Conservation (phyloP, 306 rosid species). For the Ceratonia siliqua region DNA sequence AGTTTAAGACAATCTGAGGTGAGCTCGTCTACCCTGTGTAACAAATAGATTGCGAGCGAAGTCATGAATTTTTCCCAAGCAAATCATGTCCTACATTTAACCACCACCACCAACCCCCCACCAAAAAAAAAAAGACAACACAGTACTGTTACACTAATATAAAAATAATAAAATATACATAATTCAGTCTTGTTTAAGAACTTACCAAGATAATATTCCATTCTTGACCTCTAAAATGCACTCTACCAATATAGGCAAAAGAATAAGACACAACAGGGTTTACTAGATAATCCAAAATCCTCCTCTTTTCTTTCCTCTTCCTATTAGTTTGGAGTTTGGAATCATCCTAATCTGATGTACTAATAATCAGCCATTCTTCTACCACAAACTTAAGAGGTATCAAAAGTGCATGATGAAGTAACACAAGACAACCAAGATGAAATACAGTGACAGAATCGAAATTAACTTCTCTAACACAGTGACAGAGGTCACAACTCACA, state of each 20-base stretch:
- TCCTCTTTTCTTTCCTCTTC: neutral
- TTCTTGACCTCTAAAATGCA: neutral
- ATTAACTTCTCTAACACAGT: conserved; percentile 7
- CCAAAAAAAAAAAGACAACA: neutral
- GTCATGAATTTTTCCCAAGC: neutral
- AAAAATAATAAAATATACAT: neutral
- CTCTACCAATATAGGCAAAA: neutral
- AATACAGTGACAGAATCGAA: too few species aligned
- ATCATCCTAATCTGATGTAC: neutral
- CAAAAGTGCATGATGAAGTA: neutral
- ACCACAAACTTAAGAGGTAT: neutral
- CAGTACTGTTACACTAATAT: neutral
- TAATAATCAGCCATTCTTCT: neutral
- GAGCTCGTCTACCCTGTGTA: conserved; percentile 79
- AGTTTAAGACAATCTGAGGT: conserved; percentile 54
- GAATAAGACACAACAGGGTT: neutral
- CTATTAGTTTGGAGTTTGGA: neutral
- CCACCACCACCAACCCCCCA: too few species aligned
- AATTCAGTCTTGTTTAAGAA: conserved; percentile 1
- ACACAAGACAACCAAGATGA: neutral
- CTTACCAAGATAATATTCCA: conserved; percentile 5
- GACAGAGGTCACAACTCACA: conserved; percentile 1
- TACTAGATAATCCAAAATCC: neutral
- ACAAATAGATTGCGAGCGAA: conserved; percentile 40
- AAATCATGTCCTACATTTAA: conserved; percentile 16